Evolutionary conservation across 1,284 basidiomycete genomes (phyloP).

Genomic region (Ustilago loliicola): DNA sequence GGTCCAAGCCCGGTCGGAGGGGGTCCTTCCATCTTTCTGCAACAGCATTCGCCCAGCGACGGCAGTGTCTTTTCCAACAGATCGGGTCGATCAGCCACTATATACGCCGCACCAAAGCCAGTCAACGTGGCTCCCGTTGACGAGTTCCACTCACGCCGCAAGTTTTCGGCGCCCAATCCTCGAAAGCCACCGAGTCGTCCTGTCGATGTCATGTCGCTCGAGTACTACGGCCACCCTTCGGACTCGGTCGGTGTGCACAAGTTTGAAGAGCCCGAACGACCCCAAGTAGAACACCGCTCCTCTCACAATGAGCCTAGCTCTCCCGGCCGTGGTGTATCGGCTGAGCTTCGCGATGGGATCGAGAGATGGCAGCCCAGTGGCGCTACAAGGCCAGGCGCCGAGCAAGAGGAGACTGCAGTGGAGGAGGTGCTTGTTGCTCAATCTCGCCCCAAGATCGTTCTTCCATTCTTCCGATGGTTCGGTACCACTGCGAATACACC

Average conservation of each 20-base stretch:
- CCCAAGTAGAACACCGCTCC: conserved; percentile 7
- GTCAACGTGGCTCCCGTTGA: conserved; percentile 17
- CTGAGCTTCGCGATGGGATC: conserved; percentile 50
- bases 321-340: conserved; percentile 29
- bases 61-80: conserved; percentile 34
- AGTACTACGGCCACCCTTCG: conserved; percentile 51
- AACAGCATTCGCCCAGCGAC: conserved; percentile 48
- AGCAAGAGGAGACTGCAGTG: conserved; percentile 18
- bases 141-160: conserved; percentile 27
- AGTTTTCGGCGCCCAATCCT: conserved; percentile 16
- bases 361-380: conserved; percentile 53
- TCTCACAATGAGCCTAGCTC: conserved; percentile 6
- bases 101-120: conserved; percentile 30
- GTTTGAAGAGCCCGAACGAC: conserved; percentile 22
- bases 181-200: conserved; percentile 19
- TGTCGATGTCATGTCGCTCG: conserved; percentile 51
- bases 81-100: conserved; percentile 33
- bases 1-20: conserved; percentile 13
- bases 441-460: conserved; percentile 53
- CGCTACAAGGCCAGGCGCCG: conserved; percentile 21
- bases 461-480: conserved; percentile 67
- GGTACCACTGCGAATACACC: conserved; percentile 65
- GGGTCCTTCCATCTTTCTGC: conserved; percentile 32
- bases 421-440: conserved; percentile 19
- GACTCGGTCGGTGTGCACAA: conserved; percentile 17